These are phyloP conservation scores for Mycosphaerella arachidis DNA, from an alignment of 2,329 filamentous ascomycete species.

Conservation along the genomic window DNA sequence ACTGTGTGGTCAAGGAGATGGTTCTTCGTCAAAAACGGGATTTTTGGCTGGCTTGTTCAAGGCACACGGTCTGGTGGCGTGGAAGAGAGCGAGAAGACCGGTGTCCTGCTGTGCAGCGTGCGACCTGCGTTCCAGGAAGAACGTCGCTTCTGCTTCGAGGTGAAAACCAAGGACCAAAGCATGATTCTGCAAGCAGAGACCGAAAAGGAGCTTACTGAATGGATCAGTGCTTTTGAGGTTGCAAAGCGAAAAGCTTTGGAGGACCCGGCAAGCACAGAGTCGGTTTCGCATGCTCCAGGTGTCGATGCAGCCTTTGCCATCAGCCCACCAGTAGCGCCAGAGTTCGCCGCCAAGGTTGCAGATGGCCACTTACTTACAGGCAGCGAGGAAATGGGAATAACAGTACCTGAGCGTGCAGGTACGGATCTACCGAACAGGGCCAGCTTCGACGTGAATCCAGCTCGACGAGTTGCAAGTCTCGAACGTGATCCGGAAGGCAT, in stretches of 20 bases:
- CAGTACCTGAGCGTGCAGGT: conserved; percentile 52
- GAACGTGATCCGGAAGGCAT: conserved; percentile 44
- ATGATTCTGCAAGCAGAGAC: conserved; percentile 90
- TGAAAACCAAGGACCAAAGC: conserved; percentile 93
- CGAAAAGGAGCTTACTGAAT: conserved; percentile 93
- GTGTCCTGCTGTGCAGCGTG: conserved; percentile 87
- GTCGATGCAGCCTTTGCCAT: conserved; percentile 83
- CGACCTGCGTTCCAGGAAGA: conserved; percentile 90
- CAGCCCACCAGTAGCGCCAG: conserved; percentile 77
- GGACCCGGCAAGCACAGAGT: conserved; percentile 54
- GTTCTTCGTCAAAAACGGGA: conserved; percentile 93
- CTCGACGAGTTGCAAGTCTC: conserved; percentile 42
- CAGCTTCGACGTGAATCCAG: conserved; percentile 66
- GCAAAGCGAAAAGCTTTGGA: conserved; percentile 92
- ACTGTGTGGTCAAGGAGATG: conserved; percentile 88
- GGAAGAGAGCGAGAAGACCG: conserved; percentile 92
- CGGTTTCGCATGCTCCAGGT: conserved; percentile 38
- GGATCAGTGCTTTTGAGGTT: conserved; percentile 88
- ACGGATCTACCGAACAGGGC: conserved; percentile 49
- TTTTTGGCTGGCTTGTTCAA: conserved; percentile 91
- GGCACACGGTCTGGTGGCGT: conserved; percentile 75
- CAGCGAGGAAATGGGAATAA: conserved; percentile 59
- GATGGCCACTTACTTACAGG: conserved; percentile 59
- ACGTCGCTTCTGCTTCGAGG: conserved; percentile 92
- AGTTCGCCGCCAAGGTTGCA: conserved; percentile 77